Conservation (phyloP, 306 rosid genomes). For the Argentina anserina region DNA sequence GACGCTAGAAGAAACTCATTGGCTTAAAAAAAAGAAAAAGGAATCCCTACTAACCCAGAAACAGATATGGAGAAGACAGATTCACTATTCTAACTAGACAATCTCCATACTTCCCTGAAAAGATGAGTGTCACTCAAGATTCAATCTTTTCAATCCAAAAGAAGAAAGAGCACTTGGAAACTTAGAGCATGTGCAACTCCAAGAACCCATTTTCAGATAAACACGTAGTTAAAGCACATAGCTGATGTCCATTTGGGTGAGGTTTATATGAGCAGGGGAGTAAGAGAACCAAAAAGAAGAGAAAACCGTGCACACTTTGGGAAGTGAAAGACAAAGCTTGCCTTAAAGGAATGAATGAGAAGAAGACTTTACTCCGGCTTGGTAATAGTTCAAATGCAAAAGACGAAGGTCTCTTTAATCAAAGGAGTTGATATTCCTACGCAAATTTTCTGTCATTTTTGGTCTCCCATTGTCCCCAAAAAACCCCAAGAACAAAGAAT, state of each 20-base stretch:
- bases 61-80: neutral
- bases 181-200: neutral
- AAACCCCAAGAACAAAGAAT: too few species aligned
- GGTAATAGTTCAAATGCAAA: neutral
- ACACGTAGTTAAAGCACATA: neutral
- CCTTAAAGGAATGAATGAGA: neutral
- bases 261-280: neutral
- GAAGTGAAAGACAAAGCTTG: slow-evolving; percentile 3
- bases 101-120: neutral
- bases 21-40: neutral
- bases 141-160: slow-evolving; percentile 1
- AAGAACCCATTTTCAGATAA: neutral
- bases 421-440: slow-evolving; percentile 2
- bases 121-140: slow-evolving; percentile 10
- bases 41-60: neutral
- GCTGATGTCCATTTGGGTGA: neutral
- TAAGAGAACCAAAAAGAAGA: neutral
- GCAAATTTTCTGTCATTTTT: neutral
- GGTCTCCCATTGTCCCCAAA: neutral
- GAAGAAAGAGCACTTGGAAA: neutral
- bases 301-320: slow-evolving; percentile 8
- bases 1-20: slow-evolving; percentile 9
- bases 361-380: neutral
- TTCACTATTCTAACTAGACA: neutral
- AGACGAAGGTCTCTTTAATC: neutral